Base-by-base conservation (phyloP, 257 asterid species). In the Cruciata laevipes region DNA sequence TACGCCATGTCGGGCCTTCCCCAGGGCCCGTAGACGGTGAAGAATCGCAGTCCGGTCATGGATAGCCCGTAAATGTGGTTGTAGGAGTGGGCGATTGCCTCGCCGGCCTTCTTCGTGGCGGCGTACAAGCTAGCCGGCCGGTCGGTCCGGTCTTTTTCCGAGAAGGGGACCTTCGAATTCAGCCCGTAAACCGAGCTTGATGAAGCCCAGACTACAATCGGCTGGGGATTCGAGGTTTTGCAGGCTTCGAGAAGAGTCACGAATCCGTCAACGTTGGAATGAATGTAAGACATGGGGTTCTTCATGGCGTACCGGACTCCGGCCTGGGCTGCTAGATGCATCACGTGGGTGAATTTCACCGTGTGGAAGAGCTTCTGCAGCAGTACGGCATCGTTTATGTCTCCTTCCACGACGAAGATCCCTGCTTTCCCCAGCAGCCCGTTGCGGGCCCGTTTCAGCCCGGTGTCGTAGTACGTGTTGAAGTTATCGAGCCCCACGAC, bases 1-100 rank as follows among this genome's bases (percentile, higher is more conserved):
- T 89, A 89, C 2, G 95, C 95, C 96, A 89, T 89, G 38, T 89
- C 96, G 0, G 96, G 96, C 74, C 96, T 77, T 7, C 96, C 96
- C 96, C 95, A 87, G 0, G 95, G 96, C n/a, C 96, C 96, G 51
- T 85, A 89, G 17, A 89, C 96, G 0, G 96, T 89, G 78, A 89
- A 89, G 49, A 89, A 87, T 0, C 96, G 79, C 65, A 89, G 58
- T 23, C 96, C 96, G 0, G 95, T 89, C 5, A 89, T 79, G 0
- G 95, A 87, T 30, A 89, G 91, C 27, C 96, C 96, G 51, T 89
- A 67, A 3, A 89, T 89, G 67, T 89, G 93, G 53, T 89, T 89
- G 71, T 89, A 89, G 24, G 85, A 71, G 77, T 89, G 96, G 12
- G 95, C 95, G 17, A 89, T 89, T 62, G 77, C 96, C 69, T 89